Evolutionary conservation across 495 filamentous ascomycete genomes (phyloP), one percentile per base, ranked within the genome.

Genomic region (Penicillium bialowiezense): DNA sequence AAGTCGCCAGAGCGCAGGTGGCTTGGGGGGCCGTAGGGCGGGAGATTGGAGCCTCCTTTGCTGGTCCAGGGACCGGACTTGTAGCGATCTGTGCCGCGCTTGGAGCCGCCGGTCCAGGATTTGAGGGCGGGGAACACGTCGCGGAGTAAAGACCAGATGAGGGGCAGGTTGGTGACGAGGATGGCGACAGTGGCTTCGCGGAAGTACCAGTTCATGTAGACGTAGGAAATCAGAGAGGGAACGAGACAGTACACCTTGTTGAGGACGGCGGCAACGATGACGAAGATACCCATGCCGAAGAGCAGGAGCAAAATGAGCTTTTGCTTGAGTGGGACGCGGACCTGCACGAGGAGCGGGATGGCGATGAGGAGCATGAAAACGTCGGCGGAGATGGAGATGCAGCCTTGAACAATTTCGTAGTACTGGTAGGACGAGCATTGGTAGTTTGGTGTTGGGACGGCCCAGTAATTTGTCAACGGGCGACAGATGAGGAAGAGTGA

Each of bases 131-230:
- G 76, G 65, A 87, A 86, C 28, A 80, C 63, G 36, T 79, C 78
- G 23, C 79, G 76, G 15, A 85, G 62, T 3, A 84, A 73, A 1
- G 81, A 79, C 82, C 83, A 87, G 50, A 79, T 71, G 48, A 83
- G 79, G 0, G 85, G 85, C 3, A 87, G 65, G 54, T 87, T 87
- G 45, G 81, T 79, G 12, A 86, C 81, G 9, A 85, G 69, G 32
- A 87, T 71, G 3, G 83, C 81, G 3, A 84, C 85, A 4, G 76
- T 76, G 14, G 77, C 77, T 76, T 88, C 84, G n/a, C 85, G 81
- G 55, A 79, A 74, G 62, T 88, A 87, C 85, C 85, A 88, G 61
- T 78, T 84, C 49, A 81, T 81, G 75, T 84, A 87, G 41, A 78
- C 65, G 34, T 74, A 70, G 28, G 69, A 72, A 45, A 78, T 70